These are phyloP conservation scores for Aquilaria malaccensis DNA, from an alignment of 345 rosid genomes.

Conservation along the genomic window DNA sequence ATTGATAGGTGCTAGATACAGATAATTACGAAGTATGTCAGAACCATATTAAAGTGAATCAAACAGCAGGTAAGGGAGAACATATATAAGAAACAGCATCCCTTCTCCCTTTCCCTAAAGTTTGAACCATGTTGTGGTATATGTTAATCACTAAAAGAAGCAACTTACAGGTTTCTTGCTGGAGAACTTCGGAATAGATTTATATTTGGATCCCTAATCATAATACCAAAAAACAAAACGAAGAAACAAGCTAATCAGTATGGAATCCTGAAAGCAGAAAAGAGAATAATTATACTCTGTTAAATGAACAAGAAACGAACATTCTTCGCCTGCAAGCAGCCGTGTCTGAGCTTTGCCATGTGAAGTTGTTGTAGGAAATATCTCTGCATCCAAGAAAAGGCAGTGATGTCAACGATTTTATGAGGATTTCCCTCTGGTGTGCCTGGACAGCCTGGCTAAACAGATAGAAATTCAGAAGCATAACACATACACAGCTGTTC, in stretches of 20 bases:
- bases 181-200: constrained; percentile 57
- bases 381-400: constrained; percentile 26
- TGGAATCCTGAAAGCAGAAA: not conserved
- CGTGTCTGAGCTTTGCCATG: constrained; percentile 14
- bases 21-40: too few species aligned
- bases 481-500: constrained; percentile 22
- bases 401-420: not conserved
- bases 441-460: not conserved
- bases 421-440: not conserved
- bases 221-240: not conserved
- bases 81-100: too few species aligned
- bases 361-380: constrained; percentile 32
- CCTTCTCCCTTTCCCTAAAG: too few species aligned
- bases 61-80: too few species aligned
- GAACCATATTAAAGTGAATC: too few species aligned
- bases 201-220: constrained; percentile 46
- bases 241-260: too few species aligned
- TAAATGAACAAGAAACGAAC: constrained; percentile 6
- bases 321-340: constrained; percentile 23
- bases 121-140: too few species aligned
- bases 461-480: not conserved
- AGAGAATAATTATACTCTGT: not conserved
- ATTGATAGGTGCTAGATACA: too few species aligned
- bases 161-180: constrained; percentile 36
- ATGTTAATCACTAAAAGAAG: constrained; percentile 5